Conservation (phyloP, 75 land plant genomes). For the Azolla pinnata region DNA sequence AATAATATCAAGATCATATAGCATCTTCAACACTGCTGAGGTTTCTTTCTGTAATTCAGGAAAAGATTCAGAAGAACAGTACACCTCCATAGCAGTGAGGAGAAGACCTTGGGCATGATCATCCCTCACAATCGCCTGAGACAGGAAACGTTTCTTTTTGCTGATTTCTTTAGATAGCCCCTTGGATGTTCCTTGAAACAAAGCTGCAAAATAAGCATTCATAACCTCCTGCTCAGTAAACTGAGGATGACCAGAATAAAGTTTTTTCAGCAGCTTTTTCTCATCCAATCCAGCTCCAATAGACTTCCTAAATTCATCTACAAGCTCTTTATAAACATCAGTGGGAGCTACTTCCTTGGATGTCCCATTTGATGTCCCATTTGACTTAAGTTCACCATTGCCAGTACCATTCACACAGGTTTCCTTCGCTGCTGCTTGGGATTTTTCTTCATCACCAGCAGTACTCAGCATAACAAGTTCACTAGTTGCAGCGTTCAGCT, state of each 20-base stretch:
- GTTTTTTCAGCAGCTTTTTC: too few species aligned
- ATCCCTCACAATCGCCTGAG: constrained; percentile 29
- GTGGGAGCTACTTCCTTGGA: too few species aligned
- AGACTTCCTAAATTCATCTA: too few species aligned
- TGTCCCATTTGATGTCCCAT: neutral
- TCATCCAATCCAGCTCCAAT: too few species aligned
- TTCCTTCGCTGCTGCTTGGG: too few species aligned
- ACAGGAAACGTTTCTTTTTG: constrained; percentile 57
- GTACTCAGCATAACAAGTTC: constrained; percentile 84
- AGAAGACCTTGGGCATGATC: constrained; percentile 53
- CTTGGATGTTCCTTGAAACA: constrained; percentile 60
- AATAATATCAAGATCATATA: constrained; percentile 24
- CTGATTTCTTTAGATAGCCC: constrained; percentile 73
- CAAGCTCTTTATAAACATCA: too few species aligned
- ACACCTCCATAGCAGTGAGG: constrained; percentile 48
- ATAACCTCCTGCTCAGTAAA: constrained; percentile 42
- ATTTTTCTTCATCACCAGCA: constrained; percentile 13
- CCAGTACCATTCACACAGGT: neutral
- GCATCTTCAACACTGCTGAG: constrained; percentile 17
- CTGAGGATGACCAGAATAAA: too few species aligned
- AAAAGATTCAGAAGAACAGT: constrained; percentile 10
- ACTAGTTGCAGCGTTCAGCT: constrained; percentile 75
- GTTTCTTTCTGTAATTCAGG: constrained; percentile 19
- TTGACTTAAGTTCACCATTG: neutral
- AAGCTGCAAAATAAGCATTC: constrained; percentile 62